Base-by-base conservation (phyloP, 805 yeast genomes). In the Henningerozyma blattae region DNA sequence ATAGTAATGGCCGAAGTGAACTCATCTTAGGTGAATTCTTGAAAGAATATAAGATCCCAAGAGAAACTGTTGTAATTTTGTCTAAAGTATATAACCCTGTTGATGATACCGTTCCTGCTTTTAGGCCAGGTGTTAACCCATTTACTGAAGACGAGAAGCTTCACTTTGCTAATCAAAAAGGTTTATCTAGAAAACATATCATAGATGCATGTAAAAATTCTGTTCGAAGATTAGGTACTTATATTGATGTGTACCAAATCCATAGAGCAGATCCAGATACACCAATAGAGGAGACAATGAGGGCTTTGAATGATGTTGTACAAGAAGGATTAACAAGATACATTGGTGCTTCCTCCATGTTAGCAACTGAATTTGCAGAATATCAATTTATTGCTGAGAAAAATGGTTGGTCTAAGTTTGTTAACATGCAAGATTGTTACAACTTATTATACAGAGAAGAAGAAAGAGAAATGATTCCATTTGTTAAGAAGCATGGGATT, bases 401-500 rank as follows among this genome's bases (percentile, higher is more conserved):
- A 46, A 41, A 65, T 41, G 67, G 66, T 20, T 76, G 77, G 77
- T 59, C 61, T 39, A 73, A 72, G 47, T 77, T 77, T 41, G 61
- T 76, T 34, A 59, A 68, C 15, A 68, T 74, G 70, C 83, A 77
- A 52, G 67, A 67, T 40, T 66, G 57, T 46, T 72, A 74, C 53
- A 75, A 72, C 44, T 55, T 76, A 40, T 34, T 75, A 3, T 59
- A 70, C 42, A 59, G 84, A n/a, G 81, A 75, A 46, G 82, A 75
- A 35, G 84, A 77, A 48, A 54, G 73, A 14, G 83, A 77, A 46
- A 58, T 74, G 65, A 68, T 64, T 38, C 71, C 69, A 19, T 76
- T 58, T 49, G 71, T 77, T 40, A 54, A 67, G 16, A 59, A 56
- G 30, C 65, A 67, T n/a, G 67, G 68, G 10, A 68, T 77, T 26